These are phyloP conservation scores for Arabis hirsuta DNA, from an alignment of 345 rosid species.

Conservation along the genomic window DNA sequence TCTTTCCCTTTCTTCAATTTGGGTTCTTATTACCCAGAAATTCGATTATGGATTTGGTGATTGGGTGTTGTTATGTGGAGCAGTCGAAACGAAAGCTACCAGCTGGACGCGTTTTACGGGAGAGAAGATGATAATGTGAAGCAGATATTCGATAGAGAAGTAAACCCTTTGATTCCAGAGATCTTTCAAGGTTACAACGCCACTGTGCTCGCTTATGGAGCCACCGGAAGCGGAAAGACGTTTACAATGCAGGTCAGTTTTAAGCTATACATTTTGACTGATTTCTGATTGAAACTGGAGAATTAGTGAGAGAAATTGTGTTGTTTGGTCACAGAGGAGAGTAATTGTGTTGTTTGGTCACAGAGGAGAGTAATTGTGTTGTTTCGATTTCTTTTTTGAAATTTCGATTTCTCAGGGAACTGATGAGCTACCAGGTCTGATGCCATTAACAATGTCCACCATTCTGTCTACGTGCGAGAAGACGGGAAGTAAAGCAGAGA, in stretches of 20 bases:
- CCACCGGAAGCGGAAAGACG: conserved; percentile 95
- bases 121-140: conserved; percentile 66
- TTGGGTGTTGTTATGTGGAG: conserved; percentile 3
- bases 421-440: conserved; percentile 64
- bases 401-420: conserved; percentile 65
- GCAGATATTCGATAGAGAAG: conserved; percentile 72
- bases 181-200: conserved; percentile 72
- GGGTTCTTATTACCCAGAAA: not conserved
- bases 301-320: not conserved
- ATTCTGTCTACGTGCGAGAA: conserved; percentile 59
- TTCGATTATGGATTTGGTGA: conserved; percentile 11
- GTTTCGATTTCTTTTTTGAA: conserved; percentile 11
- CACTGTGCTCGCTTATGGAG: conserved; percentile 90
- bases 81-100: conserved; percentile 80
- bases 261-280: not conserved
- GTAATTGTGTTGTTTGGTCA: too few relatives aligned
- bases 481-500: conserved; percentile 58
- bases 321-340: not conserved
- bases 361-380: not conserved
- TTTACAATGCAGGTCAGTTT: conserved; percentile 83
- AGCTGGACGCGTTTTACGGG: conserved; percentile 78
- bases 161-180: conserved; percentile 66
- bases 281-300: not conserved
- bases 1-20: not conserved
- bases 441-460: conserved; percentile 73